Evolutionary conservation across 2,329 filamentous ascomycete species (phyloP).

Genomic region (Trichoderma gracile): DNA sequence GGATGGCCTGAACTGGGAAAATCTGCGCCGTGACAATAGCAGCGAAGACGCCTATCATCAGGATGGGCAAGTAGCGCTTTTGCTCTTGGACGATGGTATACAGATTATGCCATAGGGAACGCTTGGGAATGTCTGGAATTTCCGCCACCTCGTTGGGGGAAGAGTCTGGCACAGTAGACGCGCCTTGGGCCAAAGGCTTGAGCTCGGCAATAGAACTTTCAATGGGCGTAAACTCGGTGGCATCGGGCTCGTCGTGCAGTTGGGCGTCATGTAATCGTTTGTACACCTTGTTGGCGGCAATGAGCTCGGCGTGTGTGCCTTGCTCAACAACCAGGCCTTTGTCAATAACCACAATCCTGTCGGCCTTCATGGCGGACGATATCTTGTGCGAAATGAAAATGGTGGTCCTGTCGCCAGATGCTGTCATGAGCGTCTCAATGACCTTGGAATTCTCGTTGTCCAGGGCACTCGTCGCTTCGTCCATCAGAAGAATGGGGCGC

Average conservation of each 20-base stretch:
- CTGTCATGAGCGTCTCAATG: slow-evolving; percentile 57
- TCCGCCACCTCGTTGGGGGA: slow-evolving; percentile 39
- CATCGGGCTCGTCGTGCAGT: not conserved
- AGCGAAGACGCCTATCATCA: not conserved
- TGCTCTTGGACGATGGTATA: slow-evolving; percentile 5
- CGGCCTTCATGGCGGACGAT: slow-evolving; percentile 49
- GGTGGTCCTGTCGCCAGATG: slow-evolving; percentile 49
- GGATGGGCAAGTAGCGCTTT: not conserved
- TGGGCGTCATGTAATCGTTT: slow-evolving; percentile 2
- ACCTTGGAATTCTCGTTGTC: slow-evolving; percentile 69
- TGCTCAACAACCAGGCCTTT: slow-evolving; percentile 52
- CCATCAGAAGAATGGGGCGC: slow-evolving; percentile 67
- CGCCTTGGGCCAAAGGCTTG: not conserved
- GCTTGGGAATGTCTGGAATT: slow-evolving; percentile 11
- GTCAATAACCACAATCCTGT: slow-evolving; percentile 62
- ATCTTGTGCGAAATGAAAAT: slow-evolving; percentile 63
- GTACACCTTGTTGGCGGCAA: not conserved
- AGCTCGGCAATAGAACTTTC: not conserved
- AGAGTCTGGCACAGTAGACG: slow-evolving; percentile 47
- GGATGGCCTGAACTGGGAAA: slow-evolving; percentile 10
- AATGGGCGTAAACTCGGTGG: not conserved
- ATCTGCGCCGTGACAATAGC: slow-evolving; percentile 2
- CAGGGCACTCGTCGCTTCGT: slow-evolving; percentile 68
- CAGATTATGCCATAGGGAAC: not conserved
- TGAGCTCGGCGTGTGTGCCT: slow-evolving; percentile 58